These are phyloP conservation scores for Hibiscus tridactylites DNA, from an alignment of 345 rosid genomes.

Conservation along the genomic window DNA sequence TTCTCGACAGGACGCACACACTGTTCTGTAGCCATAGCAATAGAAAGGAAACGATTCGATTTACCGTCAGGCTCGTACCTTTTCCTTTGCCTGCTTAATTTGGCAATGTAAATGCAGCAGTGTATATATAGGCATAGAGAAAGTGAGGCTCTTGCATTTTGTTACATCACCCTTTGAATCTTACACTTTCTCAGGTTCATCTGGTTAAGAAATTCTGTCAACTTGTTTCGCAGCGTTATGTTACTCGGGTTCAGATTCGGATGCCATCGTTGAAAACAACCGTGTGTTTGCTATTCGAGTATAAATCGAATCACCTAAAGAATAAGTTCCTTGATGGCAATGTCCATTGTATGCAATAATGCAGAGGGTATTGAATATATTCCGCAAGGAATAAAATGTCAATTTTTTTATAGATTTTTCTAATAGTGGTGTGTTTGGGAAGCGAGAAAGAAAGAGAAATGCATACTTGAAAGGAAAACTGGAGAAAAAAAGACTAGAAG, in stretches of 20 bases:
- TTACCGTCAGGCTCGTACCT: background rate
- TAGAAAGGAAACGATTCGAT: background rate
- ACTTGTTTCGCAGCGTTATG: too few relatives aligned
- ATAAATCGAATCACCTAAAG: background rate
- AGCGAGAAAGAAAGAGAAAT: too few relatives aligned
- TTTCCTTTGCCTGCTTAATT: background rate
- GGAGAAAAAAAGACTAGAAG: too few relatives aligned
- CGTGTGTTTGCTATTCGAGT: too few relatives aligned
- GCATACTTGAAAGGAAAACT: too few relatives aligned
- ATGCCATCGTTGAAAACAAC: background rate
- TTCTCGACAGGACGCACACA: background rate
- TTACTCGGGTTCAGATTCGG: too few relatives aligned
- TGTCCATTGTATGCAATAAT: background rate
- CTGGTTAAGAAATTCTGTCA: background rate
- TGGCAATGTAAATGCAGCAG: background rate
- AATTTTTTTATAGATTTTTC: too few relatives aligned
- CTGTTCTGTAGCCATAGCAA: background rate
- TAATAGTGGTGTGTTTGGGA: too few relatives aligned
- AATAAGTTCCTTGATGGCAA: background rate
- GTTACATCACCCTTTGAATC: constrained; percentile 6
- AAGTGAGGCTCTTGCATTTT: background rate
- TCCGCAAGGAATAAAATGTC: too few relatives aligned
- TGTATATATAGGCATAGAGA: background rate
- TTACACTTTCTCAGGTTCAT: background rate
- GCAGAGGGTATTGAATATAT: too few relatives aligned